Evolutionary conservation across 208 protist genomes (phyloP), one percentile per base, ranked within the genome.

Genomic region (Trypanosoma brucei): DNA sequence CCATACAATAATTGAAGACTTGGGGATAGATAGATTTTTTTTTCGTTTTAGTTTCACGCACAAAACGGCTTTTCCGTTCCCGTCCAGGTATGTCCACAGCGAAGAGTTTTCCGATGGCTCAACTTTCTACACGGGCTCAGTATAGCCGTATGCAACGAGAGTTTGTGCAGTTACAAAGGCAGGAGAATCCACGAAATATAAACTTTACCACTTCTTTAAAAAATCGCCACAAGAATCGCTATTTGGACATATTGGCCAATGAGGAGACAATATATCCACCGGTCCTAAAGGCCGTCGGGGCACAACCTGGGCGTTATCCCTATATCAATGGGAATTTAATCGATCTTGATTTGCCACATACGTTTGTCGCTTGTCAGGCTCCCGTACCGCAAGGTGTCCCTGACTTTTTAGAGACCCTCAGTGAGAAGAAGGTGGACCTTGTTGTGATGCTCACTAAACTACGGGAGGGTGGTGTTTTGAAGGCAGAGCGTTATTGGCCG

Each of bases 401-500:
- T n/a, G 79, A 84, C 59, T 94, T 92, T 53, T 64, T 81, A 14
- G 42, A 56, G 9, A 66, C 74, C 3, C 4, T 92, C 8, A 81
- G 76, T 48, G 46, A 77, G 14, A 57, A 78, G 14, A 58, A 78
- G 31, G 88, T 91, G 14, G 64, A 68, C 7, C 70, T 92, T 39
- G 66, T 94, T n/a, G 42, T 94, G 14, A 92, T 94, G 88, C 45
- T 91, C 14, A 94, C 88, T 8, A 64, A 76, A 44, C 2, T 78
- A 42, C 64, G 74, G 38, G 88, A 94, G 42, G 59, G 40, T 11
- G 79, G 72, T 8, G 53, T 92, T 45, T 40, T 63, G 7, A 94
- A 94, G 70, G 88, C 88, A 6, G 81, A 92, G 48, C 75, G 74
- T 33, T 94, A 94, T 72, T 94, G 88, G 86, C 85, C 85, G 0